These are phyloP conservation scores for Cladophialophora carrionii DNA, from an alignment of 2,329 filamentous ascomycete species.

Conservation along the genomic window DNA sequence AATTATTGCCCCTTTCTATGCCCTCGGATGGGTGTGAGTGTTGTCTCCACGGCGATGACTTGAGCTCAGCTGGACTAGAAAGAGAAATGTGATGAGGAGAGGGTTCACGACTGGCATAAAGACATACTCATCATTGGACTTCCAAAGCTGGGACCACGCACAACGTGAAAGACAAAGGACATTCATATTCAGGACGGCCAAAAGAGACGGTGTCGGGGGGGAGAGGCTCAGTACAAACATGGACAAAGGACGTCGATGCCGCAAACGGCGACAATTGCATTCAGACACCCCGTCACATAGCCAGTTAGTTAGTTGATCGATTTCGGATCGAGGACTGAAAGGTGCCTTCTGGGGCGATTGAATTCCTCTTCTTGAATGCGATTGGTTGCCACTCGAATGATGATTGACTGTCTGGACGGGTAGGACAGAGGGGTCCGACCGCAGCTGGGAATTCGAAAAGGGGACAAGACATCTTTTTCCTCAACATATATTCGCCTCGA, in stretches of 20 bases:
- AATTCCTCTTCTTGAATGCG: not conserved
- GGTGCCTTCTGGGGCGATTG: not conserved
- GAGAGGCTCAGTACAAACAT: not conserved
- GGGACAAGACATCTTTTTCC: not conserved
- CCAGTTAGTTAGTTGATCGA: not conserved
- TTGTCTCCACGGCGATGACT: not conserved
- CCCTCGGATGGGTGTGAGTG: not conserved
- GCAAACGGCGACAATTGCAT: not conserved
- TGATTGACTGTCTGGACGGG: not conserved
- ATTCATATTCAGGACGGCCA: not conserved
- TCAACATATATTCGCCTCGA: not conserved
- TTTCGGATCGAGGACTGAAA: not conserved
- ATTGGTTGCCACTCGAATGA: not conserved
- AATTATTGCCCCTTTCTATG: not conserved
- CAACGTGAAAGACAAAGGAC: not conserved
- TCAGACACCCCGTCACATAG: not conserved
- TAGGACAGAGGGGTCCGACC: not conserved
- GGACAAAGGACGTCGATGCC: conserved; percentile 5
- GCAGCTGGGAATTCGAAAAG: not conserved
- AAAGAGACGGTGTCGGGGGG: not conserved
- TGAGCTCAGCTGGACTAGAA: not conserved
- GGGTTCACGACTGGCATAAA: not conserved
- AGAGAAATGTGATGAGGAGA: not conserved
- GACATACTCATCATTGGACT: not conserved
- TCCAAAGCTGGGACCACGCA: not conserved